phyloP scores from a whole-genome alignment of 495 filamentous ascomycete species.

The Aspergillus avenaceus region DNA sequence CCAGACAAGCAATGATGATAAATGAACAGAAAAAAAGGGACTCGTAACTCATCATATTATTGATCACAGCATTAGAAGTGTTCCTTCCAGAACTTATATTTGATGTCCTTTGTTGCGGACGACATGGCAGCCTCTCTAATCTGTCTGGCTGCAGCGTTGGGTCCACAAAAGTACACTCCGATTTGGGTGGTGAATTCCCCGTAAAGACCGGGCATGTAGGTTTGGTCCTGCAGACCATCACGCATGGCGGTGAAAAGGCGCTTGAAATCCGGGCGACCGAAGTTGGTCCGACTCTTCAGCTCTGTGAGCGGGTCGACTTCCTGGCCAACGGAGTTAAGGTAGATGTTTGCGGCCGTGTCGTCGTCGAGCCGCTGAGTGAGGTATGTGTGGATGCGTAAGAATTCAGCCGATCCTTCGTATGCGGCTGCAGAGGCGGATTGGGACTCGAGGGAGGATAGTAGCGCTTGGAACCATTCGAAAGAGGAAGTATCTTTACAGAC shows the following conservation, averaged over 20 bases:
- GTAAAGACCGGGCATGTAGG: constrained; percentile 79
- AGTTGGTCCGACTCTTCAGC: constrained; percentile 85
- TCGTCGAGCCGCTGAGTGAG: constrained; percentile 89
- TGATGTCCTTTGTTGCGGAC: constrained; percentile 70
- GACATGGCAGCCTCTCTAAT: constrained; percentile 76
- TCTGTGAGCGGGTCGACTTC: constrained; percentile 89
- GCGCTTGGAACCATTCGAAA: constrained; percentile 98
- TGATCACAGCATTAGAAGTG: constrained; percentile 53
- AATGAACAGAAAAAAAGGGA: constrained; percentile 3
- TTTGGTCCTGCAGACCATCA: constrained; percentile 77
- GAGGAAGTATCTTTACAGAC: constrained; percentile 93
- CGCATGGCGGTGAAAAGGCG: constrained; percentile 81
- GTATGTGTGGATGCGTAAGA: constrained; percentile 97
- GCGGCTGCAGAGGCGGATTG: constrained; percentile 69
- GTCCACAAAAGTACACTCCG: constrained; percentile 97
- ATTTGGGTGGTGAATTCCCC: constrained; percentile 69
- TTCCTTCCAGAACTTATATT: constrained; percentile 99
- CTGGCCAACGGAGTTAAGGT: constrained; percentile 87
- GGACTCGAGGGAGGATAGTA: constrained; percentile 85
- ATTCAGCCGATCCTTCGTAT: constrained; percentile 68
- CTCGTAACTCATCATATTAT: constrained; percentile 11
- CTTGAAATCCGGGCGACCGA: constrained; percentile 87
- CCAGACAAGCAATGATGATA: constrained; percentile 1
- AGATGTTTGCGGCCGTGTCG: constrained; percentile 93
- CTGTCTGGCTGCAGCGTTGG: constrained; percentile 72